phyloP scores from a whole-genome alignment of 2,329 filamentous ascomycete genomes.

The Colletotrichum tropicicola region DNA sequence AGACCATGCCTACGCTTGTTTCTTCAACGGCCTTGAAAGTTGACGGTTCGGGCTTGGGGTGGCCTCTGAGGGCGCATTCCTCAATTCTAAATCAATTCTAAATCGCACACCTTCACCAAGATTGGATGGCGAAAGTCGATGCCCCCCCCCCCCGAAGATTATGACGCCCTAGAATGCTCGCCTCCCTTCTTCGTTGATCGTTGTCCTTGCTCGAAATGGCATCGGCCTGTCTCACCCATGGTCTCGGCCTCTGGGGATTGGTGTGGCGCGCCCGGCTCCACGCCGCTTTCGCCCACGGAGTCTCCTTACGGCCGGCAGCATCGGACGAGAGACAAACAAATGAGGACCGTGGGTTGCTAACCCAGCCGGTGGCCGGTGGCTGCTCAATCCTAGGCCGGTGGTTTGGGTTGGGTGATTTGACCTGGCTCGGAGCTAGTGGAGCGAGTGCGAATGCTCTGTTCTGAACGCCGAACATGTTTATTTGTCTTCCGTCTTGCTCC shows the following conservation, averaged over 20 bases:
- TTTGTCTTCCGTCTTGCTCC: neutral
- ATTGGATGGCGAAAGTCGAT: too few relatives aligned
- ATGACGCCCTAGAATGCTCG: neutral
- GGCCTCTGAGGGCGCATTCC: too few relatives aligned
- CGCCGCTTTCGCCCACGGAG: conserved; percentile 18
- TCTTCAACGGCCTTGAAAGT: too few relatives aligned
- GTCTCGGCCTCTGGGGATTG: neutral
- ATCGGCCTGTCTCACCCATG: neutral
- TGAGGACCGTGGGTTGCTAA: neutral
- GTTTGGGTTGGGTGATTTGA: neutral
- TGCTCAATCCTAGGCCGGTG: neutral
- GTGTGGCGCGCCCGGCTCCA: conserved; percentile 16
- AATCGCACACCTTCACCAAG: too few relatives aligned
- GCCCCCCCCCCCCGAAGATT: neutral
- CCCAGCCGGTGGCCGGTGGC: neutral
- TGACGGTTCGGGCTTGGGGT: too few relatives aligned
- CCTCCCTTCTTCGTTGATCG: neutral
- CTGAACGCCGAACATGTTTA: conserved; percentile 27
- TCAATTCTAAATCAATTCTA: too few relatives aligned
- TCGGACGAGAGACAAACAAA: conserved; percentile 11
- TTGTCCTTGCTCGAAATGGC: neutral
- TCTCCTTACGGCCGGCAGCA: conserved; percentile 29
- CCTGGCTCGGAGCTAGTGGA: neutral
- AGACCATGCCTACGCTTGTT: too few relatives aligned
- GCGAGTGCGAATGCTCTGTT: too few relatives aligned